A percentile compares a stretch with the other conserved stretches of the same genome.
Conservation (phyloP, 768 basidiomycete species). For the Rhodosporidiobolus sp. region DNA sequence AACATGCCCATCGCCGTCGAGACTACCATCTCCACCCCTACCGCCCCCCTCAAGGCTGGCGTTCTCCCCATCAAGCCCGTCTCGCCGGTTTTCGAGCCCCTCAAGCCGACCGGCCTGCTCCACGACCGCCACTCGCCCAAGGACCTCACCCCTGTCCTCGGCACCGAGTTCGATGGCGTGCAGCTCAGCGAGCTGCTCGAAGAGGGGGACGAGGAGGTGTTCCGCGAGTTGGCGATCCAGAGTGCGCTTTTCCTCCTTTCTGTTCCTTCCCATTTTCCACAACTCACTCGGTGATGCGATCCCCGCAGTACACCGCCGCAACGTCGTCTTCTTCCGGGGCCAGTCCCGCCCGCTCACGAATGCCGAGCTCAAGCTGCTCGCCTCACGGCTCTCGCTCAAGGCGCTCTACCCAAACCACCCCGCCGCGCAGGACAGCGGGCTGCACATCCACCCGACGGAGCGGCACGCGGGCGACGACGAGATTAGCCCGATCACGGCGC, state of each 20-base stretch:
- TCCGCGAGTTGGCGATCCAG: slow-evolving; percentile 59
- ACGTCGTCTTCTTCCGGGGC: slow-evolving; percentile 43
- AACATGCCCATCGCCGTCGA: too few relatives aligned
- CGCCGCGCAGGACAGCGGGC: slow-evolving; percentile 35
- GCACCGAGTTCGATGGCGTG: slow-evolving; percentile 53
- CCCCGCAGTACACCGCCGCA: slow-evolving; percentile 54
- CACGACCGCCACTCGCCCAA: slow-evolving; percentile 39
- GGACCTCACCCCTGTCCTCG: slow-evolving; percentile 58
- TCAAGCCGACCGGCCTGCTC: slow-evolving; percentile 42
- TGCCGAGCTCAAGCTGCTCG: slow-evolving; percentile 8
- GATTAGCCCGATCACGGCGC: slow-evolving; percentile 57
- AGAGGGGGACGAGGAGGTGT: slow-evolving; percentile 55
- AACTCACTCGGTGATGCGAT: slow-evolving; percentile 52
- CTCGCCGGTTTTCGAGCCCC: slow-evolving; percentile 13
- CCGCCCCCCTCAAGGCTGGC: neutral
- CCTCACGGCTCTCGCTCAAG: too few relatives aligned
- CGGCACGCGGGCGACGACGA: slow-evolving; percentile 50
- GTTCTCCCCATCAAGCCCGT: neutral
- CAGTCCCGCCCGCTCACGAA: neutral
- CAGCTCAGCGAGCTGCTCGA: slow-evolving; percentile 57
- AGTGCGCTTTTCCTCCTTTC: slow-evolving; percentile 54
- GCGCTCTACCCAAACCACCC: neutral
- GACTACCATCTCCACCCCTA: neutral
- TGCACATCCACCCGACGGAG: slow-evolving; percentile 5
- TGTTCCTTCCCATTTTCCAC: slow-evolving; percentile 49